Evolutionary conservation across 2,329 filamentous ascomycete species (phyloP).

Genomic region (Tolypocladium paradoxum): DNA sequence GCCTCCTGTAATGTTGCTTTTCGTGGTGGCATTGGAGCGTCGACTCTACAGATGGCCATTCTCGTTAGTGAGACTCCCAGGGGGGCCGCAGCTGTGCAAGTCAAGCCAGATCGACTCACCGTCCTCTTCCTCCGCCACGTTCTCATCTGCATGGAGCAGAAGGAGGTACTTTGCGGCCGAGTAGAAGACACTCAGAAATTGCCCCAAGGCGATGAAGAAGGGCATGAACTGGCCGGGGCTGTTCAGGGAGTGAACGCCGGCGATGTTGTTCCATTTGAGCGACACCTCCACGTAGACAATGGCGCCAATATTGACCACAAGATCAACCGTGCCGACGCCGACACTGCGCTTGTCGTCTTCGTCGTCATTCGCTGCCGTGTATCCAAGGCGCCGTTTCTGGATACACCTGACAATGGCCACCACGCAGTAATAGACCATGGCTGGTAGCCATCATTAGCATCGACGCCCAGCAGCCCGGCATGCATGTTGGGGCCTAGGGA

Average conservation of each 20-base stretch:
- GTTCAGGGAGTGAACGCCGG: conserved; percentile 8
- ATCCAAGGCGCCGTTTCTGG: not conserved
- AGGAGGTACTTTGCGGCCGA: conserved; percentile 4
- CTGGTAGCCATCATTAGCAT: not conserved
- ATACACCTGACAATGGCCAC: not conserved
- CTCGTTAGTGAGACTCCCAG: not conserved
- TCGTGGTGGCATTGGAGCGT: not conserved
- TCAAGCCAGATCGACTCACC: not conserved
- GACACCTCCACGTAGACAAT: conserved; percentile 14
- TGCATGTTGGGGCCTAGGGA: not conserved
- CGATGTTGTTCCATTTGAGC: conserved; percentile 13
- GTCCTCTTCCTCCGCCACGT: not conserved
- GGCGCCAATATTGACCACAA: conserved; percentile 12
- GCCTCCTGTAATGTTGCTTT: not conserved
- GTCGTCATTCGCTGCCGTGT: not conserved
- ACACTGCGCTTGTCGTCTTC: not conserved
- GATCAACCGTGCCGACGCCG: conserved; percentile 3
- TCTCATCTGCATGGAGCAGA: not conserved
- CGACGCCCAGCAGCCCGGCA: not conserved
- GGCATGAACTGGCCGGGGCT: conserved; percentile 15
- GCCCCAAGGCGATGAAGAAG: conserved; percentile 12
- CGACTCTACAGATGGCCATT: not conserved
- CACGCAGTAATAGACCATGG: not conserved
- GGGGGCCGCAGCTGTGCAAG: not conserved
- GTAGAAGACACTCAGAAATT: conserved; percentile 11